Conservation (phyloP, 2,329 filamentous ascomycete species). For the Talaromyces amestolkiae region DNA sequence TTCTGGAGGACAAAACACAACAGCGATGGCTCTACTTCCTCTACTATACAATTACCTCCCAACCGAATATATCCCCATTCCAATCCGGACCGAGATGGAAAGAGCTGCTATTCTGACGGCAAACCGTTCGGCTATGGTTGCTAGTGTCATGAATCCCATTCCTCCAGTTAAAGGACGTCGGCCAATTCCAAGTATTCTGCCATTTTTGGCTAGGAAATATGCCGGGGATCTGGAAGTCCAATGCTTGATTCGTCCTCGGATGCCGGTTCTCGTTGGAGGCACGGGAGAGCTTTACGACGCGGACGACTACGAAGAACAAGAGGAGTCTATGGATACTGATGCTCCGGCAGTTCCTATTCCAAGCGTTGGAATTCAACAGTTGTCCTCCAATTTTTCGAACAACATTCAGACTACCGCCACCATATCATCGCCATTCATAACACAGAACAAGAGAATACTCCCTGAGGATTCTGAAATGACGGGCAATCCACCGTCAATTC, state of each 20-base stretch:
- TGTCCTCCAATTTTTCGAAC: conserved; percentile 3
- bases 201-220: conserved; percentile 69
- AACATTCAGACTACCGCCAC: neutral
- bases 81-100: conserved; percentile 72
- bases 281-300: conserved; percentile 30
- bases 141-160: conserved; percentile 78
- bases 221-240: conserved; percentile 66
- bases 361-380: neutral
- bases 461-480: conserved; percentile 1
- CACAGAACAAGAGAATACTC: conserved; percentile 19
- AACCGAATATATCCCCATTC: conserved; percentile 65
- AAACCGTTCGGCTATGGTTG: conserved; percentile 70
- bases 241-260: conserved; percentile 58
- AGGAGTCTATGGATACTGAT: neutral
- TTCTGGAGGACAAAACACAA: conserved; percentile 48
- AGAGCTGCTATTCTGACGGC: conserved; percentile 72
- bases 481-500: neutral
- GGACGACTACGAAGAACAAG: conserved; percentile 31
- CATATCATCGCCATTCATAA: conserved; percentile 16
- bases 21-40: conserved; percentile 63
- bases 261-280: conserved; percentile 45
- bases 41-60: conserved; percentile 62
- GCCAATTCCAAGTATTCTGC: conserved; percentile 71
- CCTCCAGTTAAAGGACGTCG: conserved; percentile 60
- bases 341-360: neutral